These are phyloP conservation scores for Pichia sp. DNA, from an alignment of 1,139 yeast species.

Conservation along the genomic window DNA sequence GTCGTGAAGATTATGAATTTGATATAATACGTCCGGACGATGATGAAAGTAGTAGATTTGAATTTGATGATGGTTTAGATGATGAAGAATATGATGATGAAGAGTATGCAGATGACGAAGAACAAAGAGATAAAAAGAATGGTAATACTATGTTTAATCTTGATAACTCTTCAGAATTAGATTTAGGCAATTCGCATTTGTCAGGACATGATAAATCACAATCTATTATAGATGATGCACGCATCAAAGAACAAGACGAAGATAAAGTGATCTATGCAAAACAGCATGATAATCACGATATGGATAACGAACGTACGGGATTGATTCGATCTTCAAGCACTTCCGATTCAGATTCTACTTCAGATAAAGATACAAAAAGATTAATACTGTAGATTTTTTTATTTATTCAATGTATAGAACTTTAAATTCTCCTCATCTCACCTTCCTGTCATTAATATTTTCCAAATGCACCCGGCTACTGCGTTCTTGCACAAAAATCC, in stretches of 20 bases:
- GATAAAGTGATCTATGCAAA: neutral
- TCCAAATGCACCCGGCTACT: too few species aligned
- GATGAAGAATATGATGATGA: constrained; percentile 14
- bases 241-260: constrained; percentile 1
- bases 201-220: constrained; percentile 10
- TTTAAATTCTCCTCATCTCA: too few species aligned
- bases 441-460: too few species aligned
- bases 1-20: constrained; percentile 72
- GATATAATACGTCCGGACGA: constrained; percentile 65
- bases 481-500: too few species aligned
- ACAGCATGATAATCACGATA: neutral
- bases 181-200: constrained; percentile 10
- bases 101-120: constrained; percentile 5
- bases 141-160: neutral
- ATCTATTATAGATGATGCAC: constrained; percentile 6
- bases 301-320: constrained; percentile 2
- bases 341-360: neutral
- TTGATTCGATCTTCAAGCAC: neutral
- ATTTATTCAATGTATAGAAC: too few species aligned
- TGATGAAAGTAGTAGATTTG: constrained; percentile 37
- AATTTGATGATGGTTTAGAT: constrained; percentile 13
- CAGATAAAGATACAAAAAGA: constrained; percentile 1
- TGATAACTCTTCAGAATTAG: constrained; percentile 7
- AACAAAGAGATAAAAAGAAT: neutral
- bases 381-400: neutral